phyloP scores from a whole-genome alignment of 2,329 filamentous ascomycete genomes.

The Penicillium vulpinum region DNA sequence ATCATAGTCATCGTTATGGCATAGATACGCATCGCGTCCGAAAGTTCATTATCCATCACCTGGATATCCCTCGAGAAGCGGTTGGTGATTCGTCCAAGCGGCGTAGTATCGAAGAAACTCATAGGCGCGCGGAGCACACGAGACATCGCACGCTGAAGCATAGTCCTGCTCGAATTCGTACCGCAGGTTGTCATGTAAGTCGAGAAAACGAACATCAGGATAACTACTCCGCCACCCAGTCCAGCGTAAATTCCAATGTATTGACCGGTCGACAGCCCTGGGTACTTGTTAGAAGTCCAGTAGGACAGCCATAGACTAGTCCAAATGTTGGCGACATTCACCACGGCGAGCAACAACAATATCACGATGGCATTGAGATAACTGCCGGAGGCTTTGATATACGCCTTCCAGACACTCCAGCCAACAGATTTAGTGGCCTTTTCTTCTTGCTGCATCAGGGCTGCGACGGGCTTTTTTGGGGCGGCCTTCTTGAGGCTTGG shows the following conservation, averaged over 20 bases:
- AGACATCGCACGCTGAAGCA: conserved; percentile 77
- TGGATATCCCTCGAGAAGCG: conserved; percentile 94
- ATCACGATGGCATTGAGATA: conserved; percentile 64
- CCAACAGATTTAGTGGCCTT: conserved; percentile 73
- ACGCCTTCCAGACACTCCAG: conserved; percentile 76
- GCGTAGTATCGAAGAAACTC: conserved; percentile 97
- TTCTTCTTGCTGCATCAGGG: conserved; percentile 51
- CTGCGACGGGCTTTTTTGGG: conserved; percentile 21
- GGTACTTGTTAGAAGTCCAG: conserved; percentile 81
- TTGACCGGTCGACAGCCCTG: conserved; percentile 59
- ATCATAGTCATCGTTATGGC: conserved; percentile 82
- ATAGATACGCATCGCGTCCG: conserved; percentile 90
- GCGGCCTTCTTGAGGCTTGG: conserved; percentile 9
- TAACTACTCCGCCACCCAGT: conserved; percentile 68
- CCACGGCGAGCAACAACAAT: conserved; percentile 64
- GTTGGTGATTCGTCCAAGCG: conserved; percentile 91
- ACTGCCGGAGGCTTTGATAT: conserved; percentile 71
- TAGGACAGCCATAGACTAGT: conserved; percentile 92
- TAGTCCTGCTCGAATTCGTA: conserved; percentile 76
- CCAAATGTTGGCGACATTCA: conserved; percentile 80
- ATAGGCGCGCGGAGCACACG: conserved; percentile 69
- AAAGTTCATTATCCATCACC: conserved; percentile 91
- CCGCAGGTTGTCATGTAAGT: conserved; percentile 74
- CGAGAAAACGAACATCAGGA: conserved; percentile 79
- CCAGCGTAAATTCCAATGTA: conserved; percentile 73